These are phyloP conservation scores for Santalum album DNA, from an alignment of 164 flowering plant genomes.

Conservation along the genomic window DNA sequence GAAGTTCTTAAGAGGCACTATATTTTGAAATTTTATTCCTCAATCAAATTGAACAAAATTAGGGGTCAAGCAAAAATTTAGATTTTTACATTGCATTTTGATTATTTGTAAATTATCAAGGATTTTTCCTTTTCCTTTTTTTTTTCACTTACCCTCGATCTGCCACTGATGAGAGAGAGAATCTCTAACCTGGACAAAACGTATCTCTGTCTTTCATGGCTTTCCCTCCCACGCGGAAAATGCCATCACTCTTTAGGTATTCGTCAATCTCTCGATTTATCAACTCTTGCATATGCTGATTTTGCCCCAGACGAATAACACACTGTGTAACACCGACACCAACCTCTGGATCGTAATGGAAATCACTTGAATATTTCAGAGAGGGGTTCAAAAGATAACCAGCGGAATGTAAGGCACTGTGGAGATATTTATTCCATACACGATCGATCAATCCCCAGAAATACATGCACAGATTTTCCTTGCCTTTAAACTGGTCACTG, in stretches of 20 bases:
- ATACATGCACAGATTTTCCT: constrained; percentile 23
- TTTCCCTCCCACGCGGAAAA: constrained; percentile 22
- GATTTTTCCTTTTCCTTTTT: no score
- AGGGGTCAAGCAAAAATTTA: no score
- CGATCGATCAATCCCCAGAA: constrained; percentile 53
- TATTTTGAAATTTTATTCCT: no score
- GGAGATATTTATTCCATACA: constrained; percentile 52
- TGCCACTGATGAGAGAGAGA: no score
- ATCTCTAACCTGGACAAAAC: constrained; percentile 35
- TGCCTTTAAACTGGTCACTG: constrained; percentile 21
- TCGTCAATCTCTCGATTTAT: constrained; percentile 29
- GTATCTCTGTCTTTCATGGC: constrained; percentile 16
- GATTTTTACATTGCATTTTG: no score
- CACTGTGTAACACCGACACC: constrained; percentile 36
- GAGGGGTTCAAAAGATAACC: constrained; percentile 59
- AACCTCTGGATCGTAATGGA: constrained; percentile 45
- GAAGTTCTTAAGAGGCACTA: no score
- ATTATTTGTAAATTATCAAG: no score
- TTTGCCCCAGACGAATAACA: constrained; percentile 27
- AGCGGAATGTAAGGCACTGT: constrained; percentile 63
- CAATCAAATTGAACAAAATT: no score
- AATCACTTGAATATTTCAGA: constrained; percentile 37
- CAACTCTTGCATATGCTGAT: no score
- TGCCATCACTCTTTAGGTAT: constrained; percentile 28
- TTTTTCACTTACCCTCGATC: no score